Conservation (phyloP, 345 rosid genomes). For the Euclidium syriacum region DNA sequence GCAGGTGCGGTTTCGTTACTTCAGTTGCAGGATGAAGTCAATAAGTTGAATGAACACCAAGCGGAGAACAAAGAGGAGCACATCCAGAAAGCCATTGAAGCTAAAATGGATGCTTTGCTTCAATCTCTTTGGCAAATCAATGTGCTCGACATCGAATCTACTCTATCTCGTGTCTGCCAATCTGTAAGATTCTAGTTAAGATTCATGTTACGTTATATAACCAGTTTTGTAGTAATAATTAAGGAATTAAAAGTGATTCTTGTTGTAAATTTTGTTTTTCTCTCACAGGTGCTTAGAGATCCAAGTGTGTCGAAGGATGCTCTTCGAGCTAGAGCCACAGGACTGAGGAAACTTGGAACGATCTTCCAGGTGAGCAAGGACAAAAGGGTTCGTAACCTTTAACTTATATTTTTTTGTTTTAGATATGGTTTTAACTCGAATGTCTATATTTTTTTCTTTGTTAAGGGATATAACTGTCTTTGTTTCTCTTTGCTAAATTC, state of each 20-base stretch:
- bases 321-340: constrained; percentile 55
- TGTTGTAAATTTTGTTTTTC: background rate
- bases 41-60: constrained; percentile 51
- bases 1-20: constrained; percentile 76
- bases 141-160: constrained; percentile 85
- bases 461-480: too few species aligned
- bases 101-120: constrained; percentile 71
- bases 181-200: constrained; percentile 54
- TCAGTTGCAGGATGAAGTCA: constrained; percentile 78
- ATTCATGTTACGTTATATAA: background rate
- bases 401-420: too few species aligned
- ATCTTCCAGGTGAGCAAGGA: constrained; percentile 67
- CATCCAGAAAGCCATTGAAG: constrained; percentile 63
- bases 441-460: too few species aligned
- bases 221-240: background rate
- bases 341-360: constrained; percentile 73
- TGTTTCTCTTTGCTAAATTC: background rate
- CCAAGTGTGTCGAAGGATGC: constrained; percentile 66
- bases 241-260: background rate
- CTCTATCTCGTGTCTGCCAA: constrained; percentile 76
- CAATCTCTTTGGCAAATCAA: constrained; percentile 95
- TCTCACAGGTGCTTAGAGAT: constrained; percentile 68
- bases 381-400: constrained; percentile 24
- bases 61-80: constrained; percentile 68
- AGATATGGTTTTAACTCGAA: too few species aligned